Base-by-base conservation (phyloP, 2,329 filamentous ascomycete species). In the Aspergillus ochraceoroseus region DNA sequence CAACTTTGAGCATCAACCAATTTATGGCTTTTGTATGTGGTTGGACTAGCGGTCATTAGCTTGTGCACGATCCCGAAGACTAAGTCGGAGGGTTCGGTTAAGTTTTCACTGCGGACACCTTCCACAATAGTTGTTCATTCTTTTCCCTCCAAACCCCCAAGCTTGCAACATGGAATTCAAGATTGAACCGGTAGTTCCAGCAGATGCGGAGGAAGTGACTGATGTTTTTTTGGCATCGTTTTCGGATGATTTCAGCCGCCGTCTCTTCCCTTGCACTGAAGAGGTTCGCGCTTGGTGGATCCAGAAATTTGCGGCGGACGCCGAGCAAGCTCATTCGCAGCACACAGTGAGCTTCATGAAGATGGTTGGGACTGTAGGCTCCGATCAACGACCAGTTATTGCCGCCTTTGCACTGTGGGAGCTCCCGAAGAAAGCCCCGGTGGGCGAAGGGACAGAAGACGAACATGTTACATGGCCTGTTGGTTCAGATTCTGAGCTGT, bases 341-440 rank as follows among this genome's bases (percentile, higher is more conserved):
- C 20, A 8, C 7, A 25, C 7, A 4, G 13, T 7, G 2, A 15
- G 18, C 20, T 20, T 48, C 5, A 12, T 40, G 14, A 48, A 43
- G n/a, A 23, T 43, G 1, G 42, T 44, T 6, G 33, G 17, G 7
- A 37, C 18, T 1, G 25, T 15, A 7, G 38, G 22, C 7, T 17
- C 28, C 9, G 30, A 15, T 2, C 13, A 27, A 7, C 14, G 22
- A 0, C 33, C 38, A 1, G 20, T 25, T 0, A 38, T 48, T 15
- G 45, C 38, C 2, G 45, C 34, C 3, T 48, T 45, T 15, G 42
- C 45, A 3, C 18, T 33, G 4, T 48, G 45, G 45, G 27, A 26
- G 12, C 19, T 41, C 6, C 25, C 35, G 23, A 32, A 4, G 11
- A 19, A 8, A 15, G 25, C 3, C 11, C 27, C 3, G 11, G 4